Conservation (phyloP, 2,329 filamentous ascomycete species). For the Lecanicillium sp. region DNA sequence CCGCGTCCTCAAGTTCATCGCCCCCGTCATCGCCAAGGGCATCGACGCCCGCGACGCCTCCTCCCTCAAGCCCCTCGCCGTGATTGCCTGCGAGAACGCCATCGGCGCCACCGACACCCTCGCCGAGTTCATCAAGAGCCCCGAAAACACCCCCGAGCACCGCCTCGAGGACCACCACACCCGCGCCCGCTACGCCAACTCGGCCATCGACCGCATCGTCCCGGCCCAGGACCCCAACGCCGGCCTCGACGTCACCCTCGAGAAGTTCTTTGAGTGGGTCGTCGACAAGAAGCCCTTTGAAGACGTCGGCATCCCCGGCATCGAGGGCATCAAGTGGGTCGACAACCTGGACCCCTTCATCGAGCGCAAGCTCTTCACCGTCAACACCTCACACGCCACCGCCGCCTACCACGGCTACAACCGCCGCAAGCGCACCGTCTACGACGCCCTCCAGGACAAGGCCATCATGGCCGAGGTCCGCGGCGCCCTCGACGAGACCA, state of each 20-base stretch:
- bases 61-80: constrained; percentile 60
- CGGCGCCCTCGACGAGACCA: constrained; percentile 77
- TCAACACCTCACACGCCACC: constrained; percentile 96
- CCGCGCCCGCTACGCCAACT: constrained; percentile 90
- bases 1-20: constrained; percentile 93
- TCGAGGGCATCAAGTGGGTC: constrained; percentile 90
- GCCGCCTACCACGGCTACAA: constrained; percentile 93
- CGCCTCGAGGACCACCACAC: constrained; percentile 62
- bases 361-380: constrained; percentile 98
- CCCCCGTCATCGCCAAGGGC: constrained; percentile 89
- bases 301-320: constrained; percentile 57
- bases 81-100: constrained; percentile 98
- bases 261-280: constrained; percentile 99
- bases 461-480: constrained; percentile 75
- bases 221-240: constrained; percentile 76
- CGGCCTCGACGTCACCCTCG: constrained; percentile 86
- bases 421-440: constrained; percentile 78
- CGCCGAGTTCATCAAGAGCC: constrained; percentile 70
- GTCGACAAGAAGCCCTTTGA: constrained; percentile 84
- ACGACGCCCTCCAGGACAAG: constrained; percentile 78
- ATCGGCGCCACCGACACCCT: constrained; percentile 91
- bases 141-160: constrained; percentile 62
- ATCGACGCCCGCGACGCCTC: constrained; percentile 68
- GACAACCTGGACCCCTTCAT: constrained; percentile 90
- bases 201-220: constrained; percentile 96